Percentiles rank a stretch among this genome's conserved stretches.
Evolutionary conservation across 2,329 filamentous ascomycete genomes (phyloP).

Genomic region (Thelonectria blattea): DNA sequence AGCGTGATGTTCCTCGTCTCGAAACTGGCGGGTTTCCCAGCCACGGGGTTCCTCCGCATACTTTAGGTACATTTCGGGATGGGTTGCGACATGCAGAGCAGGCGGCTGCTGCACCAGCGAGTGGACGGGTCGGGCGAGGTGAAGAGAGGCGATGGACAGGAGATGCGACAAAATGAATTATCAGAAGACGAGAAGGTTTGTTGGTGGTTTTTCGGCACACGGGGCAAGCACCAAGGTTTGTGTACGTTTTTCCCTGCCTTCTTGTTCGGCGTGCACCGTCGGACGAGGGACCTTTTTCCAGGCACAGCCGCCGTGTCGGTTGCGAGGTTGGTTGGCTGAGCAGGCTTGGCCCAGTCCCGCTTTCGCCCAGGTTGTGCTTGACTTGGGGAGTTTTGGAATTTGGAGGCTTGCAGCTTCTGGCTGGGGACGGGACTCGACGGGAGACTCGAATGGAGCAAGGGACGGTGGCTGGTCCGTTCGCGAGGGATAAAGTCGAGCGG

Average conservation of each 20-base stretch:
- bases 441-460: neutral
- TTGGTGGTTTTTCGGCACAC: slow-evolving; percentile 12
- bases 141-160: neutral
- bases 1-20: slow-evolving; percentile 8
- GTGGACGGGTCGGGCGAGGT: slow-evolving; percentile 12
- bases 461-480: slow-evolving; percentile 5
- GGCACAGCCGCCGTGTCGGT: slow-evolving; percentile 35
- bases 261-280: slow-evolving; percentile 7
- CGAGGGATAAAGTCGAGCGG: neutral
- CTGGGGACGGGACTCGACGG: neutral
- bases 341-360: slow-evolving; percentile 24
- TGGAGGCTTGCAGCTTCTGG: neutral
- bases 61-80: slow-evolving; percentile 32
- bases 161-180: neutral
- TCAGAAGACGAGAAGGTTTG: slow-evolving; percentile 2
- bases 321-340: slow-evolving; percentile 35
- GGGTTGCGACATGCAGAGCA: slow-evolving; percentile 27
- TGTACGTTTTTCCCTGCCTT: slow-evolving; percentile 7
- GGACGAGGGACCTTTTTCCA: slow-evolving; percentile 31
- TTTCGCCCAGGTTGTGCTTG: slow-evolving; percentile 3
- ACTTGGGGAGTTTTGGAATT: neutral
- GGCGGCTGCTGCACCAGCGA: slow-evolving; percentile 5
- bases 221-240: slow-evolving; percentile 14
- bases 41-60: slow-evolving; percentile 29
- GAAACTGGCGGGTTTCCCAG: slow-evolving; percentile 26